Base-by-base conservation (phyloP, 108 stramenopile genomes). In the Cylindrotheca fusiformis region DNA sequence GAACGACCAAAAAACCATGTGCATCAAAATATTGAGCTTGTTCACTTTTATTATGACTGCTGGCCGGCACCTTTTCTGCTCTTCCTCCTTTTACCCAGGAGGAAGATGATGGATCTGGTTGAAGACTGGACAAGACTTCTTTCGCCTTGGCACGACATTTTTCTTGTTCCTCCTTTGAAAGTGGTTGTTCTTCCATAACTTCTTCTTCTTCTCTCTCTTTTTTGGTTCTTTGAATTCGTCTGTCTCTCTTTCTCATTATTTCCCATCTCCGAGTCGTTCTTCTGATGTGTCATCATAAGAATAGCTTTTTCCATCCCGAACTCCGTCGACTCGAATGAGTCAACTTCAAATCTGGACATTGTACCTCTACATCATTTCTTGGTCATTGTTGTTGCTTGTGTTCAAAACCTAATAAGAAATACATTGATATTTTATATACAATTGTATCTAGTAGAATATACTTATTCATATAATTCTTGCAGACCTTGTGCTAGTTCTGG, bases 1-100 rank as follows among this genome's bases (percentile, higher is more conserved):
- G 66, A 23, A 84, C 45, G 8, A 71, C 67, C 29, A 80, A 49
- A 66, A 87, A 91, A 5, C 90, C 90, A 55, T 82, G 54, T n/a
- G 51, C 52, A 68, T 87, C 84, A 63, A 91, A 91, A 56, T 74
- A 83, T 29, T 60, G 69, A 1, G 18, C 21, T 14, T 44, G 6
- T 18, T 60, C 33, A 19, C 32, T 58, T 29, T 41, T 60, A 41
- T 41, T 41, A 41, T 6, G 6, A 41, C 14, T 41, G 14, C 14
- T 41, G 10, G 36, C 36, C 6, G 36, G 6, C 6, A 10, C 14
- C 6, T 6, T 41, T 10, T 41, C 14, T 10, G 6, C 10, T 41
- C 36, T 6, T 10, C 14, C 14, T 10, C 14, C 10, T 41, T 14
- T 6, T 10, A 41, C 36, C 36, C 36, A 41, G 14, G 10, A 41